phyloP scores from a whole-genome alignment of 495 filamentous ascomycete genomes.

The Aspergillus bertholletiae region DNA sequence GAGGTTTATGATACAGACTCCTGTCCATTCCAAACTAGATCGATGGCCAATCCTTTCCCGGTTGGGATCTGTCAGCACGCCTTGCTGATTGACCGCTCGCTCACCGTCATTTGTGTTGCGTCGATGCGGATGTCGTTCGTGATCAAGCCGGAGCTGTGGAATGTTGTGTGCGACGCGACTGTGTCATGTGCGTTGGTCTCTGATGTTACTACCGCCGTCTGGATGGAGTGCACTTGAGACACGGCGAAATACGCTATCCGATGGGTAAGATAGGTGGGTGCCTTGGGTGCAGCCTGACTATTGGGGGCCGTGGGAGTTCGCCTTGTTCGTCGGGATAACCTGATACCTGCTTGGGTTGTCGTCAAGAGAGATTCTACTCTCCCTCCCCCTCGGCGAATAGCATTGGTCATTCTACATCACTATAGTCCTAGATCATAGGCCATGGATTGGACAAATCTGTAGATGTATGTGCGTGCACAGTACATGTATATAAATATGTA shows the following conservation, averaged over 20 bases:
- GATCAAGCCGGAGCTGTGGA: not conserved
- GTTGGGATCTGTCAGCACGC: not conserved
- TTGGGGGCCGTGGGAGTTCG: too few species aligned
- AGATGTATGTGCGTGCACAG: too few species aligned
- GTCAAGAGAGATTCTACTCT: too few species aligned
- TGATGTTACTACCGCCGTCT: not conserved
- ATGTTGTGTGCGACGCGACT: not conserved
- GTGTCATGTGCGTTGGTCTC: not conserved
- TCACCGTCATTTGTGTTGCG: not conserved
- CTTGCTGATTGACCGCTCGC: not conserved
- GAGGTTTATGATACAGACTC: not conserved
- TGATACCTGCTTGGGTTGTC: too few species aligned
- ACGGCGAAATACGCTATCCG: too few species aligned
- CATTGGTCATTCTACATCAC: too few species aligned
- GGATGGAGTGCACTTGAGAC: not conserved
- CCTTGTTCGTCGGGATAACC: too few species aligned
- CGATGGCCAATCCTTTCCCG: not conserved
- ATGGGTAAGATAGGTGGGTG: not conserved
- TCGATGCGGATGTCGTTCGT: not conserved
- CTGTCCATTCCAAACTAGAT: not conserved
- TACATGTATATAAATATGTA: too few species aligned
- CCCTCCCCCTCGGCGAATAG: too few species aligned
- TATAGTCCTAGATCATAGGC: too few species aligned
- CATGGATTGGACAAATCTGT: too few species aligned
- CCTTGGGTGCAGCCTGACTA: too few species aligned